Conservation (phyloP, 2,329 filamentous ascomycete genomes). For the Coniochaeta sp. region DNA sequence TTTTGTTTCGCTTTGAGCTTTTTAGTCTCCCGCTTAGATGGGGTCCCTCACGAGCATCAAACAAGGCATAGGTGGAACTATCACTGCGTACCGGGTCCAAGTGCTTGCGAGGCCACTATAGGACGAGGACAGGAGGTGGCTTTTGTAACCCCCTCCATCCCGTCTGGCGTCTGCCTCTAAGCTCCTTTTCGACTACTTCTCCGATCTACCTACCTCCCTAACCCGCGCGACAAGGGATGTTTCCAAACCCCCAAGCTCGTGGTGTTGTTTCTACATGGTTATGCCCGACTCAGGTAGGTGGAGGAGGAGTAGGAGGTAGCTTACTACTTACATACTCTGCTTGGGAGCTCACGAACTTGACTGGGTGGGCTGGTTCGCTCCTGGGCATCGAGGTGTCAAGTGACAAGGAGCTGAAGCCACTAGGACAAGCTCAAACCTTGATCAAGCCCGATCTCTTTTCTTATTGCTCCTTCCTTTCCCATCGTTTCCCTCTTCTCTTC, state of each 20-base stretch:
- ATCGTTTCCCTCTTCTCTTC: slow-evolving; percentile 6
- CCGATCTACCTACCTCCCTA: slow-evolving; percentile 12
- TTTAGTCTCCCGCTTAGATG: slow-evolving; percentile 9
- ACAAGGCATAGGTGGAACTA: not conserved
- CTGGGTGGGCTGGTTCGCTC: slow-evolving; percentile 4
- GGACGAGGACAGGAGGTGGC: slow-evolving; percentile 10
- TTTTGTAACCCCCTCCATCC: slow-evolving; percentile 12
- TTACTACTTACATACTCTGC: not conserved
- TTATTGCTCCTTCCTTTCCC: slow-evolving; percentile 8
- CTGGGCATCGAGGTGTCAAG: not conserved
- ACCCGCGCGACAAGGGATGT: slow-evolving; percentile 8
- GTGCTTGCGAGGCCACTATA: slow-evolving; percentile 10
- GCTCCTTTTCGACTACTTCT: slow-evolving; percentile 16
- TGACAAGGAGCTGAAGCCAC: slow-evolving; percentile 12
- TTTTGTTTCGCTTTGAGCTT: slow-evolving; percentile 11
- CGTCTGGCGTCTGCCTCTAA: slow-evolving; percentile 5
- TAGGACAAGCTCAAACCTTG: slow-evolving; percentile 11
- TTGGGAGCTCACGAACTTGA: too few species aligned
- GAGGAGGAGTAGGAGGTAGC: not conserved
- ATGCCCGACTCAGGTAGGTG: too few species aligned
- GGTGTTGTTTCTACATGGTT: not conserved
- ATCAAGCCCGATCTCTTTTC: slow-evolving; percentile 9
- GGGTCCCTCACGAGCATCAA: not conserved
- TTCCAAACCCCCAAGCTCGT: slow-evolving; percentile 8
- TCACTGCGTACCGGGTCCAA: not conserved